Conservation (phyloP, 2,329 filamentous ascomycete genomes). For the Purpureocillium lavendulum region DNA sequence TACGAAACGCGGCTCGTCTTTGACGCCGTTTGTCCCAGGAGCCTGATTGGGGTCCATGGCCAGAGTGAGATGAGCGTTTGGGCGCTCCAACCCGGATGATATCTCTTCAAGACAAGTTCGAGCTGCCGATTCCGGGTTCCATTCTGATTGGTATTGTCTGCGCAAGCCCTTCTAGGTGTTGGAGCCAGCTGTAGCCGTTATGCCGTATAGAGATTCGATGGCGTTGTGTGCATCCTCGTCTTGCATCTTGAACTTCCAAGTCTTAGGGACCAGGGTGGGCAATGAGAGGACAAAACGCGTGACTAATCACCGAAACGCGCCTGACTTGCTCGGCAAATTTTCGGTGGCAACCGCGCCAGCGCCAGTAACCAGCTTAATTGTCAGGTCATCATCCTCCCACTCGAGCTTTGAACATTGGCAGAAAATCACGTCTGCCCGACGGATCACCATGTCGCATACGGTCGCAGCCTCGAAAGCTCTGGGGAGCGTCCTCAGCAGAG, state of each 20-base stretch:
- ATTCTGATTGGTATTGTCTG: no score
- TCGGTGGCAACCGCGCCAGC: conserved; percentile 5
- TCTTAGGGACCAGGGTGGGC: no score
- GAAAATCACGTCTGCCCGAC: not conserved
- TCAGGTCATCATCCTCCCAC: no score
- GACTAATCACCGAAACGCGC: not conserved
- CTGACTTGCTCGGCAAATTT: conserved; percentile 7
- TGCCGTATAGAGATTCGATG: not conserved
- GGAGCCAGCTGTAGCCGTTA: no score
- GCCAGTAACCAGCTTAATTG: no score
- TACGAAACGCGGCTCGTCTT: conserved; percentile 18
- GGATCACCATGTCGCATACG: conserved; percentile 28
- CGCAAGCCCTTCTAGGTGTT: no score
- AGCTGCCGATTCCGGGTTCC: no score
- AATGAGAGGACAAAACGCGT: not conserved
- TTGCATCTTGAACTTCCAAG: not conserved
- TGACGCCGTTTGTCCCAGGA: conserved; percentile 10
- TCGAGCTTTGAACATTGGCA: no score
- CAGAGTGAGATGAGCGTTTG: not conserved
- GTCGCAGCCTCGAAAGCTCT: conserved; percentile 26
- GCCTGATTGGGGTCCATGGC: conserved; percentile 19
- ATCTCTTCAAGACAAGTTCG: no score
- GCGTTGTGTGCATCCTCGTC: not conserved
- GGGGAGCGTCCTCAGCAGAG: conserved; percentile 21
- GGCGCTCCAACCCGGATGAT: not conserved